Conservation (phyloP, 768 basidiomycete species). For the Leccinum disarticulatum region DNA sequence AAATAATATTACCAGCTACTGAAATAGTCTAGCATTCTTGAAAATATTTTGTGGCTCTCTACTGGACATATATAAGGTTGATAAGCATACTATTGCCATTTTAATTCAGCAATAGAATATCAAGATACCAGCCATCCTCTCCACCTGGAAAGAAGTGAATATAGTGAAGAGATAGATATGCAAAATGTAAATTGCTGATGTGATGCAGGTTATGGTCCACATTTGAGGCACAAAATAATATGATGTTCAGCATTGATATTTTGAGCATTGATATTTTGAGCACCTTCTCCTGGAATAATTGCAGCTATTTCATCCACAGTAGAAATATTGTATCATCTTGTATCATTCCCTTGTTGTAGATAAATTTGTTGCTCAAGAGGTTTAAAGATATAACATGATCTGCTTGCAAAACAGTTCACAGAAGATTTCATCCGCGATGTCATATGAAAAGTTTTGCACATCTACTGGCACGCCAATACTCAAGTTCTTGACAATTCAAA, state of each 20-base stretch:
- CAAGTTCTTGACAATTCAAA: no score
- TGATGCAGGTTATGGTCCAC: not conserved
- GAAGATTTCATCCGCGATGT: no score
- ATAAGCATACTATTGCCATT: not conserved
- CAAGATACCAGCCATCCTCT: not conserved
- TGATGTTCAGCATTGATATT: not conserved
- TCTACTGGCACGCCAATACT: no score
- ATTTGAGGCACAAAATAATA: not conserved
- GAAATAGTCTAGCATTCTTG: no score
- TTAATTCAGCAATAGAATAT: not conserved
- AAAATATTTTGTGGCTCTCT: no score
- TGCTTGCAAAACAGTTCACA: no score
- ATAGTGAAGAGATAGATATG: not conserved
- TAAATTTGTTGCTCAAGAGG: not conserved
- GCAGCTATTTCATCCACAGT: not conserved
- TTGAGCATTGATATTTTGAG: not conserved
- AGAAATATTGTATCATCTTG: not conserved
- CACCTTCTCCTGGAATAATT: not conserved
- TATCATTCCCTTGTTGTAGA: not conserved
- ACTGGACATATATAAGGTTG: no score
- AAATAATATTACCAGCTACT: no score
- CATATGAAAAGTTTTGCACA: no score
- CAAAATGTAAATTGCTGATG: not conserved
- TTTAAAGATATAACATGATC: not conserved
- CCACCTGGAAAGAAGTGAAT: not conserved